Percentiles rank a stretch among this genome's conserved stretches.
phyloP scores from a whole-genome alignment of 1,284 basidiomycete species.

The Coriolopsis trogii region DNA sequence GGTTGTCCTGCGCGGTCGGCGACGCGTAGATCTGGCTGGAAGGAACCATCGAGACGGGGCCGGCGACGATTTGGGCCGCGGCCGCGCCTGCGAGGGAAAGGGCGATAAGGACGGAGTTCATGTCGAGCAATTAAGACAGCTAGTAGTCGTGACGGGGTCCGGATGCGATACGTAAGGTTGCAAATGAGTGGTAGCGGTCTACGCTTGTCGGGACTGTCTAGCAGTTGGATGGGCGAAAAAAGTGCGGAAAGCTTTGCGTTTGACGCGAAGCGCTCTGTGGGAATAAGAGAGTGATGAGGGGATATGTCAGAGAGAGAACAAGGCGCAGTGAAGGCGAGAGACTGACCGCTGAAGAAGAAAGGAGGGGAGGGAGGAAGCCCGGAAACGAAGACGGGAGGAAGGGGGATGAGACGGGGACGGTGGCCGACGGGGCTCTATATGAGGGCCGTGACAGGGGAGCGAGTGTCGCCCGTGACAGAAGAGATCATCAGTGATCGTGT shows the following conservation, averaged over 20 bases:
- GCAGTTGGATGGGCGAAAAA: slow-evolving; percentile 33
- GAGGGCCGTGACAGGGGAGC: slow-evolving; percentile 23
- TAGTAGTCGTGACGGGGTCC: slow-evolving; percentile 27
- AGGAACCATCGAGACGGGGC: slow-evolving; percentile 53
- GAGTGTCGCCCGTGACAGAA: slow-evolving; percentile 29
- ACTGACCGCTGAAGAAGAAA: slow-evolving; percentile 46
- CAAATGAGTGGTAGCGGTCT: slow-evolving; percentile 62
- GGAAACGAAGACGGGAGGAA: slow-evolving; percentile 38
- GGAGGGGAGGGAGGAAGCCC: slow-evolving; percentile 41
- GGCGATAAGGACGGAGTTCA: slow-evolving; percentile 63
- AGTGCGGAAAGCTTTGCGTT: slow-evolving; percentile 37
- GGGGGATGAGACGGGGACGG: slow-evolving; percentile 27
- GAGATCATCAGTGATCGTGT: slow-evolving; percentile 37
- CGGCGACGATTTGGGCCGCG: slow-evolving; percentile 54
- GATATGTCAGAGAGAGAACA: background rate
- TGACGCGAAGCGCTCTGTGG: slow-evolving; percentile 34
- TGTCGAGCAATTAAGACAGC: slow-evolving; percentile 41
- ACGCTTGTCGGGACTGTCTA: slow-evolving; percentile 55
- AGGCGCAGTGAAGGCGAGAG: background rate
- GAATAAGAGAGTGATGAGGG: slow-evolving; percentile 20
- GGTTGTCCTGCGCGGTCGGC: slow-evolving; percentile 20
- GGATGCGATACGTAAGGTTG: slow-evolving; percentile 43
- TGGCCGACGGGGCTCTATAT: slow-evolving; percentile 25
- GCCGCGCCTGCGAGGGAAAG: slow-evolving; percentile 59
- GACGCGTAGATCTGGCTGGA: slow-evolving; percentile 27